Evolutionary conservation across 768 basidiomycete genomes (phyloP), one percentile per base, ranked within the genome.

Genomic region (Trametes punicea): DNA sequence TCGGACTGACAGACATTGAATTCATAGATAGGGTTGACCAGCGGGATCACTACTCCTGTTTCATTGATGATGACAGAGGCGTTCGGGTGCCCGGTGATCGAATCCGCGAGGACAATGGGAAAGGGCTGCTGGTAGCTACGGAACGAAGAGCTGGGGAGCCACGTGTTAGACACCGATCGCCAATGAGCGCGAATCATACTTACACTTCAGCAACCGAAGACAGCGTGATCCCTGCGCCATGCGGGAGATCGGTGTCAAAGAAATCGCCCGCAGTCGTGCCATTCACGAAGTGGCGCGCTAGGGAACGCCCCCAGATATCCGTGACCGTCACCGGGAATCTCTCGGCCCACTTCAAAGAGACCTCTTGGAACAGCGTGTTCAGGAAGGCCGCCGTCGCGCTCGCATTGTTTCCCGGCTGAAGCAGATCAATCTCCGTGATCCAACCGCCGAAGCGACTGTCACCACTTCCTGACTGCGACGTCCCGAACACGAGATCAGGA

Each of bases 151-250:
- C 82, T 74, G 20, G 64, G 60, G 26, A 38, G 26, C 26, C 30
- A 38, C n/a, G 44, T 21, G 46, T 42, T 39, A 55, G 47, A 25
- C 3, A 46, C 4, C 30, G 36, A 48, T 30, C 34, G 25, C 26
- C 27, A 40, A 26, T 18, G 41, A 18, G 4, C 18, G 26, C 21
- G 38, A 15, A 20, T 31, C 26, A n/a, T n/a, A 57, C 67, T 39
- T 47, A 68, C 67, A 65, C 11, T 9, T 62, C 44, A 1, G 79
- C 74, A 31, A 87, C 76, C 13, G 81, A 65, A 2, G 85, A 87
- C 81, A 85, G 85, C 9, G 86, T 75, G 53, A 85, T 79, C 5
- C 86, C 87, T n/a, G 85, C 83, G n/a, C 86, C 87, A 58, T 90
- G 87, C 6, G 75, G 73, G 0, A 80, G 73, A 39, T 76, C 67